Conservation (phyloP, 1,284 basidiomycete species). For the Rugosomyces carneus region DNA sequence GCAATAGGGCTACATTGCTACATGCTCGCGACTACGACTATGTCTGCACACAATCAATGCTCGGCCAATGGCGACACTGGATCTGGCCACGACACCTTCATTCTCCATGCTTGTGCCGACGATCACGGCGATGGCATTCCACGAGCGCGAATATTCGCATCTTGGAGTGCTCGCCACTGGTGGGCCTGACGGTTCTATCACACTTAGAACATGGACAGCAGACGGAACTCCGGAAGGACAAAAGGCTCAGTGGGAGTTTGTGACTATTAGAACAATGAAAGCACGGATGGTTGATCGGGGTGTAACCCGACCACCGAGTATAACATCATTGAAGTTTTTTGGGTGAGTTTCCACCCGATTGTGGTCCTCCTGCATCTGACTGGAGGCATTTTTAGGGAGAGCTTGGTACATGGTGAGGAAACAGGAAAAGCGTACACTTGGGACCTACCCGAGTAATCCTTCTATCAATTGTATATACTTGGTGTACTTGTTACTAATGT, state of each 20-base stretch:
- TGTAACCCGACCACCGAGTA: conserved; percentile 35
- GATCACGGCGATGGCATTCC: conserved; percentile 70
- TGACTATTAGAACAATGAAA: conserved; percentile 58
- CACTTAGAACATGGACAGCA: conserved; percentile 69
- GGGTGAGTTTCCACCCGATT: conserved; percentile 41
- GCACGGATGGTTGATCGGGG: conserved; percentile 33
- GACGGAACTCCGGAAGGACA: conserved; percentile 58
- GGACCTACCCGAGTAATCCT: conserved; percentile 50
- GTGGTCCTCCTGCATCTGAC: conserved; percentile 1
- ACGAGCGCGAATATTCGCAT: conserved; percentile 73
- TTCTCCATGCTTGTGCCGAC: conserved; percentile 33
- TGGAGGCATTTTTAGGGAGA: conserved; percentile 38
- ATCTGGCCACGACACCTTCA: conserved; percentile 43
- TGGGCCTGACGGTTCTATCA: conserved; percentile 59
- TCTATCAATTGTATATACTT: too few species aligned
- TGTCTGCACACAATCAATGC: conserved; percentile 82
- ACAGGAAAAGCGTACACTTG: conserved; percentile 58
- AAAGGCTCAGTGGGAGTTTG: conserved; percentile 67
- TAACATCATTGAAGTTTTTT: conserved; percentile 65
- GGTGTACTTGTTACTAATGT: not conserved
- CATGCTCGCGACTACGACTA: conserved; percentile 63
- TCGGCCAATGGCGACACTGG: conserved; percentile 59
- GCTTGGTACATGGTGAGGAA: conserved; percentile 60
- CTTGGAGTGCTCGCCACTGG: conserved; percentile 67
- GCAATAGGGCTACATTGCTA: conserved; percentile 73